Base-by-base conservation (phyloP, 805 yeast species). In the Zygosaccharomyces bailii region DNA sequence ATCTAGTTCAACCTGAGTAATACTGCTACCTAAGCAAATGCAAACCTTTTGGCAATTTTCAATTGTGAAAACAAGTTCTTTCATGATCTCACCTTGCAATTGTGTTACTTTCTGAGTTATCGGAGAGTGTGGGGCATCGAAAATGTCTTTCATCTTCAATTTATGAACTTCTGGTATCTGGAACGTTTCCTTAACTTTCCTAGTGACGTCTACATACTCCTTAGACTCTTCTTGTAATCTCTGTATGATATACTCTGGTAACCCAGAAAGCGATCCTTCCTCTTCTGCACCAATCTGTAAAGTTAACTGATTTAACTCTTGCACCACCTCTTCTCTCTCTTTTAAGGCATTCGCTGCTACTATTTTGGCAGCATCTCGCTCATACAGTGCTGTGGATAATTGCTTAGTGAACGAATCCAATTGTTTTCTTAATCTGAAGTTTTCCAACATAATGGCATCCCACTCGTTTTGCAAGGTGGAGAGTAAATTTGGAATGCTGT, bases 361-460 rank as follows among this genome's bases (percentile, higher is more conserved):
- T 44, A 90, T 70, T 2, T 85, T 80, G 2, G 96, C 95, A 0
- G 97, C 96, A 61, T 90, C 98, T 51, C 86, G 86, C 57, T 82
- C 84, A 56, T 88, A 90, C 32, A 89, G 67, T 0, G 96, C 82
- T 2, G 84, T 68, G 23, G 93, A 82, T 39, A 90, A 68, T 55
- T 88, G 91, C 53, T 84, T 79, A 46, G 84, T 75, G 1, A 89
- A 73, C 18, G 71, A 69, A 41, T 73, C 76, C 30, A 89, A 70
- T 53, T 84, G 88, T 59, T 86, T 84, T 48, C 93, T 73, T 50
- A 90, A 68, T 31, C 80, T 76, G 57, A 87, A 88, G 16, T 84
- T 73, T 57, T 91, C 97, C 41, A 90, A 68, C 21, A 91, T 86
- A 34, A 86, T 61, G 0, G 96, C 78, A 59, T 90, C 97, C 89